Percentiles rank a stretch among this genome's conserved stretches.
Conservation (phyloP, 2,329 filamentous ascomycete genomes). For the Cordyceps cicadae region DNA sequence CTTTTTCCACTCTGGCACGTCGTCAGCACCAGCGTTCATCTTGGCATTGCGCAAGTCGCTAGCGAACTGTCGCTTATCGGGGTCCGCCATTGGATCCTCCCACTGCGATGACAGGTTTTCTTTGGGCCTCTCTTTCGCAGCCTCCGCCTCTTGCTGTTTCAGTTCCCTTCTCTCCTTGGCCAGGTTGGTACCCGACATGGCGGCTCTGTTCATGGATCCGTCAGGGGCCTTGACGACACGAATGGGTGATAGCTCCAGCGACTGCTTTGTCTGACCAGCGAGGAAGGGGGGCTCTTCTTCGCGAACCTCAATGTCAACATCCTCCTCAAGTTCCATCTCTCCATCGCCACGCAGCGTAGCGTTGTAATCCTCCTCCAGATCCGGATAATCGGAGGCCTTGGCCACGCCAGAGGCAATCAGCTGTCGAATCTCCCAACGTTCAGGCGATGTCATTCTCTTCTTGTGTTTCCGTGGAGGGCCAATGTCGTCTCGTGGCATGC, state of each 20-base stretch:
- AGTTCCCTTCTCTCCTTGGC: conserved; percentile 87
- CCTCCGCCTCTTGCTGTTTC: conserved; percentile 79
- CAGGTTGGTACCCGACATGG: conserved; percentile 82
- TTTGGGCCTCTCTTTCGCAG: conserved; percentile 63
- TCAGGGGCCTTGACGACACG: conserved; percentile 95
- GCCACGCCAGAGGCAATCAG: conserved; percentile 91
- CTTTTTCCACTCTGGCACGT: conserved; percentile 87
- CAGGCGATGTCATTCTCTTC: conserved; percentile 93
- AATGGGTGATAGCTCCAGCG: conserved; percentile 88
- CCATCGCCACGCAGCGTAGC: conserved; percentile 78
- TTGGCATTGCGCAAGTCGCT: conserved; percentile 69
- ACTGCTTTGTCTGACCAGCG: conserved; percentile 92
- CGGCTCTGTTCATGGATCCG: conserved; percentile 93
- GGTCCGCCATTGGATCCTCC: conserved; percentile 91
- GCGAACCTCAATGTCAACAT: conserved; percentile 91
- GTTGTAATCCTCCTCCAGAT: conserved; percentile 89
- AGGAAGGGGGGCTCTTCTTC: conserved; percentile 97
- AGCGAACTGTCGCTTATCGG: conserved; percentile 80
- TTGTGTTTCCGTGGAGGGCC: conserved; percentile 51
- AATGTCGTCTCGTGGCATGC: conserved; percentile 30
- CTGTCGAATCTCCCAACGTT: conserved; percentile 95
- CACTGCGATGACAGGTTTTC: conserved; percentile 85
- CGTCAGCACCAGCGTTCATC: conserved; percentile 51
- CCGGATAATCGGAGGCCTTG: conserved; percentile 87
- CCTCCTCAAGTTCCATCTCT: conserved; percentile 86